phyloP scores from a whole-genome alignment of 441 rosid genomes.

The Biscutella auriculata region DNA sequence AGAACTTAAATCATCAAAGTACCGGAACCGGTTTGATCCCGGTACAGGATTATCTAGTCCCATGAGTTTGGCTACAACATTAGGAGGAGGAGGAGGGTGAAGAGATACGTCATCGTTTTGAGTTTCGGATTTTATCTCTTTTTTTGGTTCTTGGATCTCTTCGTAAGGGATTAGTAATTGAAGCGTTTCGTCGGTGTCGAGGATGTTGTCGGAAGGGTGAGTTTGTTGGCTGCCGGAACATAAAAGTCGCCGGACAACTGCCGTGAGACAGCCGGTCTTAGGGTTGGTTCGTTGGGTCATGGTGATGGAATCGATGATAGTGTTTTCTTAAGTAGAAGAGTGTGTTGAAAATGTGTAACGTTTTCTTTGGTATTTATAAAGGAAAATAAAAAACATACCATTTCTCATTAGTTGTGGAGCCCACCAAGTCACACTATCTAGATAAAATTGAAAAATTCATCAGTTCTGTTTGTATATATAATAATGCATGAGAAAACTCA shows the following conservation, averaged over 20 bases:
- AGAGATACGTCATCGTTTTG: conserved; percentile 18
- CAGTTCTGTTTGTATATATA: no score
- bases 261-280: conserved; percentile 55
- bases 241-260: conserved; percentile 44
- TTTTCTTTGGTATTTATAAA: neutral
- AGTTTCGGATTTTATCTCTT: conserved; percentile 12
- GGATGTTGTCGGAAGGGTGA: conserved; percentile 47
- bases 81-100: conserved; percentile 26
- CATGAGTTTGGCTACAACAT: conserved; percentile 82
- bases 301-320: conserved; percentile 2
- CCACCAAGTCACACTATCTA: no score
- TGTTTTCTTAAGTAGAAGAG: neutral
- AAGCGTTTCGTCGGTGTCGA: conserved; percentile 22
- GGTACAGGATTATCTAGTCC: conserved; percentile 59
- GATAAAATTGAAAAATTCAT: no score
- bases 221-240: conserved; percentile 63
- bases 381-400: neutral
- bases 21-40: conserved; percentile 30
- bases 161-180: conserved; percentile 18
- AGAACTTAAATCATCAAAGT: conserved; percentile 26
- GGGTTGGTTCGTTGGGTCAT: conserved; percentile 21
- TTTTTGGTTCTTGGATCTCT: conserved; percentile 17
- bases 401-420: neutral
- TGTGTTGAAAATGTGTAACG: neutral
- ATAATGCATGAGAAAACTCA: no score